Conservation (phyloP, 2,329 filamentous ascomycete species). For the Fusarium sp. region DNA sequence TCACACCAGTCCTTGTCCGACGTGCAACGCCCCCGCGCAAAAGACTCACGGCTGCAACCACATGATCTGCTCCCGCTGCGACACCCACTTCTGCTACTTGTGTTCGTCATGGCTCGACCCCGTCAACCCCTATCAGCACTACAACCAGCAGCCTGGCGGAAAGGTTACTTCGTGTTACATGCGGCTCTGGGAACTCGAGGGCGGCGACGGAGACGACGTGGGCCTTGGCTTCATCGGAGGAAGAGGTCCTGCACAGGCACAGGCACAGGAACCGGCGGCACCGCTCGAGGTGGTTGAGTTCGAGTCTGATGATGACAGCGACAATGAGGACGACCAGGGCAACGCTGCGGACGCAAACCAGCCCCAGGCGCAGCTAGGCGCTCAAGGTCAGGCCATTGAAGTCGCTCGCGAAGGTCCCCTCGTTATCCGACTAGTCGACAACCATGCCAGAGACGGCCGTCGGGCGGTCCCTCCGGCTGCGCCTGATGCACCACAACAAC, state of each 20-base stretch:
- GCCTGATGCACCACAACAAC: constrained; percentile 44
- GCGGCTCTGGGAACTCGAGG: constrained; percentile 88
- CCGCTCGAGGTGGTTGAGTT: constrained; percentile 39
- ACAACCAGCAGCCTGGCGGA: constrained; percentile 69
- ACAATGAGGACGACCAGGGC: constrained; percentile 45
- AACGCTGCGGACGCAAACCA: constrained; percentile 35
- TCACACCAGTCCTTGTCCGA: constrained; percentile 88
- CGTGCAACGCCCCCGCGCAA: constrained; percentile 82
- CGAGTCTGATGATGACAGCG: constrained; percentile 47
- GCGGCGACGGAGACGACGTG: constrained; percentile 71
- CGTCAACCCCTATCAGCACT: constrained; percentile 85
- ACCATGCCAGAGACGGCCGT: constrained; percentile 45
- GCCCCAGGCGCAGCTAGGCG: constrained; percentile 42
- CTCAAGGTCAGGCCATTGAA: constrained; percentile 47
- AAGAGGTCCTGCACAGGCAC: constrained; percentile 28
- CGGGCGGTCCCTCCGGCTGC: constrained; percentile 44
- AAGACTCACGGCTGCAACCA: constrained; percentile 97
- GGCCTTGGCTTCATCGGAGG: constrained; percentile 56
- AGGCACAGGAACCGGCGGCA: constrained; percentile 26
- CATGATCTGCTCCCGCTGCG: constrained; percentile 91
- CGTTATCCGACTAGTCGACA: constrained; percentile 61
- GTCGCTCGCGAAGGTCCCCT: constrained; percentile 65
- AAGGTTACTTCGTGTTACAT: constrained; percentile 74
- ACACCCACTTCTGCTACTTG: constrained; percentile 93
- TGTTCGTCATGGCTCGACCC: constrained; percentile 87